Conservation (phyloP, 805 yeast species). For the Teunomyces aglyptinius region DNA sequence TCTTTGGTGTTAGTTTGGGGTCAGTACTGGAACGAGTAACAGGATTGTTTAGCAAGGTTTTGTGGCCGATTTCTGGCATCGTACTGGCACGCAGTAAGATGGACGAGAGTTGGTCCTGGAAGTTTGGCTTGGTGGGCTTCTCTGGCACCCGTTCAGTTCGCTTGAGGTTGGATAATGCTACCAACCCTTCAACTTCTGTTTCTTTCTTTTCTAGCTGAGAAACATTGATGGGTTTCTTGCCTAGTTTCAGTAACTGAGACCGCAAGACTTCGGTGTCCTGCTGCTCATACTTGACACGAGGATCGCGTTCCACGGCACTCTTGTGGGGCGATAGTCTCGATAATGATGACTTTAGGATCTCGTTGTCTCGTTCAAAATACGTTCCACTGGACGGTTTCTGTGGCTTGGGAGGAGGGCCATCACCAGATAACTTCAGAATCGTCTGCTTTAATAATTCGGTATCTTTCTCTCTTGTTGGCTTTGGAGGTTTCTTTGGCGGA, state of each 20-base stretch:
- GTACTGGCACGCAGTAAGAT: constrained; percentile 30
- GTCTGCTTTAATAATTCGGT: constrained; percentile 15
- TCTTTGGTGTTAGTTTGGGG: constrained; percentile 14
- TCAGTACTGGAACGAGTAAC: constrained; percentile 11
- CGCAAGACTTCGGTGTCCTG: constrained; percentile 22
- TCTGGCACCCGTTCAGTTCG: constrained; percentile 12
- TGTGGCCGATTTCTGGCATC: constrained; percentile 17
- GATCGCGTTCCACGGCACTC: constrained; percentile 6
- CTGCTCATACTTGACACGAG: constrained; percentile 14
- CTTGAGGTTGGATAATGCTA: constrained; percentile 13
- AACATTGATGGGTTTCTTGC: constrained; percentile 6
- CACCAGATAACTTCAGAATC: constrained; percentile 8
- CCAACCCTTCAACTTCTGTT: constrained; percentile 15
- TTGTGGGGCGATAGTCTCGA: constrained; percentile 12
- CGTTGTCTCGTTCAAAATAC: constrained; percentile 16
- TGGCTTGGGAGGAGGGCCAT: constrained; percentile 9
- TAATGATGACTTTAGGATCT: constrained; percentile 15
- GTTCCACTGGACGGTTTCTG: constrained; percentile 12
- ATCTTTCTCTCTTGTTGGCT: constrained; percentile 13
- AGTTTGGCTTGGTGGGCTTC: constrained; percentile 1
- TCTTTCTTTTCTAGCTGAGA: constrained; percentile 8
- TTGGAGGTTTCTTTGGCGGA: constrained; percentile 7
- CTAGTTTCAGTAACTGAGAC: constrained; percentile 25
- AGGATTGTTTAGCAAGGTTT: not conserved
- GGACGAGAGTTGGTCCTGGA: constrained; percentile 24